Percentiles rank a stretch among this genome's conserved stretches.
Evolutionary conservation across 257 asterid genomes (phyloP).

Genomic region (Leonotis leonurus): DNA sequence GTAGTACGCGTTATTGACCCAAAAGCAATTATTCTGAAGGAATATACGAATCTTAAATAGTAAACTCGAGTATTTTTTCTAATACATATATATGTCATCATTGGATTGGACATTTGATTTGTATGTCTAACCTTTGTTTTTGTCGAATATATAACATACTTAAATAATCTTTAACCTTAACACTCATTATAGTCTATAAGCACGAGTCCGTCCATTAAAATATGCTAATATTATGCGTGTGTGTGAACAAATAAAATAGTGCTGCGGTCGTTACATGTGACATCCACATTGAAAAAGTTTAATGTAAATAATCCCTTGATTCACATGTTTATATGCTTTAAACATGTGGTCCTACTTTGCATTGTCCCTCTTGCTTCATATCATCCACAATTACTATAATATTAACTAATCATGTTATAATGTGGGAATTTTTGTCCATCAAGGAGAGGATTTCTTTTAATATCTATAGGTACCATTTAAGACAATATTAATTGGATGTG

Average conservation of each 20-base stretch:
- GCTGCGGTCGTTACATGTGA: neutral
- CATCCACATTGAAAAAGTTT: neutral
- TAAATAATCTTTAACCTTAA: no score
- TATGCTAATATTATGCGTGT: neutral
- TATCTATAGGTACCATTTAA: neutral
- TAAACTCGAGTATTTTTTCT: no score
- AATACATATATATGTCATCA: no score
- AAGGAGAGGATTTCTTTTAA: neutral
- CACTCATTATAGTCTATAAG: no score
- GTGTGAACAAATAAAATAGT: neutral
- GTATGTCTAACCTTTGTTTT: no score
- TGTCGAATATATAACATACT: no score
- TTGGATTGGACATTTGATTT: no score
- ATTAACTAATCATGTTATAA: neutral
- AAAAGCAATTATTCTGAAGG: no score
- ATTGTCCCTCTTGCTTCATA: neutral
- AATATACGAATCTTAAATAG: no score
- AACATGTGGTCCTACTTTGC: slow-evolving; percentile 23
- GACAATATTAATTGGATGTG: slow-evolving; percentile 11
- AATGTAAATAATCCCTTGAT: neutral
- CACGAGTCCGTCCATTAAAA: no score
- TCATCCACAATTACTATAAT: neutral
- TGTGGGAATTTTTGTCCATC: neutral
- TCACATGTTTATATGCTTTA: slow-evolving; percentile 25
- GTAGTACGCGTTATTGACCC: no score